A percentile compares a stretch with the other conserved stretches of the same genome.
These are phyloP conservation scores for Monilinia vaccinii-corymbosi DNA, from an alignment of 2,329 filamentous ascomycete species.

Conservation along the genomic window DNA sequence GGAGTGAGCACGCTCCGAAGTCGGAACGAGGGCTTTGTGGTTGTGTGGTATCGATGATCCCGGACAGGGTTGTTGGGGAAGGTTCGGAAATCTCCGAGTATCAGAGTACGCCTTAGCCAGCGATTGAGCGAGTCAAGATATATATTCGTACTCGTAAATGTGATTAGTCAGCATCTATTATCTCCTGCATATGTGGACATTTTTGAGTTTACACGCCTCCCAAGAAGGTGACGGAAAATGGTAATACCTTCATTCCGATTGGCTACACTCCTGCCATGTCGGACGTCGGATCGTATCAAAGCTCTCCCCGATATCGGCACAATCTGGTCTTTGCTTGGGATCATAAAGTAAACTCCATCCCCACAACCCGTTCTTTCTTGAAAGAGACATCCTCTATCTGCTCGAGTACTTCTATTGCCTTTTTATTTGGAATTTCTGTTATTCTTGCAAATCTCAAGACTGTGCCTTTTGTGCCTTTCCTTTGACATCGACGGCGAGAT, in stretches of 20 bases:
- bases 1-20: too few relatives aligned
- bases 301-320: constrained; percentile 7
- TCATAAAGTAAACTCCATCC: constrained; percentile 5
- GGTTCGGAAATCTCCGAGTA: too few relatives aligned
- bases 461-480: too few relatives aligned
- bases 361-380: constrained; percentile 2
- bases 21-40: too few relatives aligned
- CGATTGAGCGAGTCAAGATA: too few relatives aligned
- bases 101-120: too few relatives aligned
- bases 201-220: too few relatives aligned
- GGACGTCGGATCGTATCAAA: background rate
- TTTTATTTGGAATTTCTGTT: background rate
- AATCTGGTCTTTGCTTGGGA: background rate
- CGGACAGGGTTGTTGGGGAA: too few relatives aligned
- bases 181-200: background rate
- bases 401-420: background rate
- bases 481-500: background rate
- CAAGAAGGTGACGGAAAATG: background rate
- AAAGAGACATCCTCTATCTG: background rate
- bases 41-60: too few relatives aligned
- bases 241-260: background rate
- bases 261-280: background rate
- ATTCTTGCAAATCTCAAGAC: background rate
- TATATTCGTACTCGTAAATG: too few relatives aligned
- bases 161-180: too few relatives aligned